Base-by-base conservation (phyloP, 176 grass and related monocot genomes). In the Zoysia japonica region DNA sequence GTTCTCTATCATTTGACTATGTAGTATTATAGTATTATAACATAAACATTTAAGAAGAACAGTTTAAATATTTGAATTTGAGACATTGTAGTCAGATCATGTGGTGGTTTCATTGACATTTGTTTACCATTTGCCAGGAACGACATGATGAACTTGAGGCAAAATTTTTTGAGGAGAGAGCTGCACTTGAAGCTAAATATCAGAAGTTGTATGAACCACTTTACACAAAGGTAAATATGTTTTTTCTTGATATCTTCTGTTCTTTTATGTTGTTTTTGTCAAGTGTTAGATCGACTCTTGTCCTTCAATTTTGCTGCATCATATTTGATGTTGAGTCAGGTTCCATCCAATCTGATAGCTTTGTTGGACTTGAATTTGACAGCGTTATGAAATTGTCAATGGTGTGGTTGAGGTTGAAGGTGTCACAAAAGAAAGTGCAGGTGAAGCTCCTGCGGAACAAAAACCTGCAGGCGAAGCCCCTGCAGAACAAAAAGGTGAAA, bases 171-270 rank as follows among this genome's bases (percentile, higher is more conserved):
- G 91, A 91, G 85, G 89, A 97, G 70, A 97, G 91, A 80, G 87
- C 91, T 69, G 94, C 82, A 41, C 89, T 93, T 51, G 94, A 97
- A 86, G 89, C 89, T 39, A 97, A 94, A 81, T 97, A 94, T 76
- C 89, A 97, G 89, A 97, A 97, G 69, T 61, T 94, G 42, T 97
- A 97, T 16, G 85, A 92, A 83, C 94, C 94, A 59, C 82, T 97
- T 17, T 97, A 94, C 82, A 71, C 83, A 13, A 97, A 97, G 91
- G 94, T 92, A 59, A 72, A 12, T 9, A 55, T 65, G 38, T 45
- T 80, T 17, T 63, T 14, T 12, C 16, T 35, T 36, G 51, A 41
- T 42, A 69, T 71, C 1, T 50, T 76, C 53, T 77, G 20, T 52
- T 73, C 1, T 61, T 69, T 56, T 68, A 38, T 60, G 17, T 35